phyloP scores from a whole-genome alignment of 495 filamentous ascomycete genomes.

The Penicillium canescens region DNA sequence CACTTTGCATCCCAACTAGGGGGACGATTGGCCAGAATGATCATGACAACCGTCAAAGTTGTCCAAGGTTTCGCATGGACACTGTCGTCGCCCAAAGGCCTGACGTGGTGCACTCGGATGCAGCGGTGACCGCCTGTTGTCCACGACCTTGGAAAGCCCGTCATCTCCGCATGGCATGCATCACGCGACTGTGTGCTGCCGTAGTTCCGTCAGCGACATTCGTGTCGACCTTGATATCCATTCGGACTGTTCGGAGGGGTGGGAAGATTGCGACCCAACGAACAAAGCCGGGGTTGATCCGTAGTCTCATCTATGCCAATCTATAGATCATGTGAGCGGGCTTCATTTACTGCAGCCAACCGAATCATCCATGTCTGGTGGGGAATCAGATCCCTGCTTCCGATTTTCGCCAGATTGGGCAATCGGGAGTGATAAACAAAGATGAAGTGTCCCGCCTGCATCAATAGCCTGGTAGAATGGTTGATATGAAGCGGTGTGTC shows the following conservation, averaged over 20 bases:
- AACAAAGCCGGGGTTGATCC: neutral
- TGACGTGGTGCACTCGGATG: constrained; percentile 14
- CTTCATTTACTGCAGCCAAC: constrained; percentile 18
- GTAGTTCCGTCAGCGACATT: constrained; percentile 17
- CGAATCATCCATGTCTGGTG: constrained; percentile 17
- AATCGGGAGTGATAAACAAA: neutral
- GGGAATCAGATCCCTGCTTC: constrained; percentile 1
- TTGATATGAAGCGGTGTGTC: constrained; percentile 24
- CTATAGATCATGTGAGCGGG: constrained; percentile 6
- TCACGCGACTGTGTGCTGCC: constrained; percentile 21
- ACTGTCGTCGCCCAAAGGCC: constrained; percentile 3
- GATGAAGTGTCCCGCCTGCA: constrained; percentile 4
- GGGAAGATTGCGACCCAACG: constrained; percentile 13
- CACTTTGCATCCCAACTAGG: constrained; percentile 9
- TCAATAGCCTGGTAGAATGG: constrained; percentile 4
- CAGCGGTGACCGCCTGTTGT: constrained; percentile 31
- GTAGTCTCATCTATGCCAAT: neutral
- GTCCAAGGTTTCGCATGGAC: constrained; percentile 2
- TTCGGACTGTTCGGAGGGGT: constrained; percentile 41
- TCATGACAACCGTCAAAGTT: neutral
- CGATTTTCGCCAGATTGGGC: constrained; percentile 6
- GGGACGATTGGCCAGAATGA: neutral
- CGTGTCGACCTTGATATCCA: constrained; percentile 39
- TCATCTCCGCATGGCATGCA: constrained; percentile 18
- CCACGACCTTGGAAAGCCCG: constrained; percentile 5